A percentile compares a stretch with the other conserved stretches of the same genome.
Conservation (phyloP, 345 rosid species). For the Jatropha curcas region DNA sequence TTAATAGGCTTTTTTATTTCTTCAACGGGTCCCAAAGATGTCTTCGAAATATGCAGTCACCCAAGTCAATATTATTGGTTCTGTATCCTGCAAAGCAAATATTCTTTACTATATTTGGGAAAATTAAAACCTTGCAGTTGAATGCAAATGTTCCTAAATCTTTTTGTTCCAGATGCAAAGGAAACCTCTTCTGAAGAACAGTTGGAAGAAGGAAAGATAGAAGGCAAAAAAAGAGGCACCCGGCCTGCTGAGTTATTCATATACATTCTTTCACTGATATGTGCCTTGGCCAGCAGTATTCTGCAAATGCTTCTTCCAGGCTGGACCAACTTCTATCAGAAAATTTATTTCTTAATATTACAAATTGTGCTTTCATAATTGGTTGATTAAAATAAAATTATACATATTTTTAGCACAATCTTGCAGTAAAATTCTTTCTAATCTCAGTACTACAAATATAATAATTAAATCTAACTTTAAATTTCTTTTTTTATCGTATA, state of each 20-base stretch:
- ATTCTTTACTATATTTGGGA: neutral
- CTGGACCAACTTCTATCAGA: constrained; percentile 84
- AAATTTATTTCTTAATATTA: too few relatives aligned
- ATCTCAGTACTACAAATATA: too few relatives aligned
- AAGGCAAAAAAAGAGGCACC: constrained; percentile 53
- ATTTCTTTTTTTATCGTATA: too few relatives aligned
- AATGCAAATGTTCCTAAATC: neutral
- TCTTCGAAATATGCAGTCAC: neutral
- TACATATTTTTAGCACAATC: too few relatives aligned
- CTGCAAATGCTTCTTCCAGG: constrained; percentile 97
- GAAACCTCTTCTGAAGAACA: constrained; percentile 64
- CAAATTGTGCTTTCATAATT: too few relatives aligned
- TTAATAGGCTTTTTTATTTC: neutral
- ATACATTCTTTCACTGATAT: constrained; percentile 90
- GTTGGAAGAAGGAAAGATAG: constrained; percentile 65
- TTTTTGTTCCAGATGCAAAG: constrained; percentile 49
- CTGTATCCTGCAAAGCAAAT: neutral
- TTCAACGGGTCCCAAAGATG: neutral
- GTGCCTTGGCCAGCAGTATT: constrained; percentile 94
- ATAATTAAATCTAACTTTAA: too few relatives aligned
- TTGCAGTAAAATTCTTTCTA: too few relatives aligned
- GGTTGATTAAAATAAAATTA: too few relatives aligned
- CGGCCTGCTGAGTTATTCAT: constrained; percentile 81
- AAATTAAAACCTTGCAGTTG: neutral
- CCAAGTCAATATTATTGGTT: too few relatives aligned